Conservation (phyloP, 1,284 basidiomycete species). For the Coniferiporia sulphurascens region DNA sequence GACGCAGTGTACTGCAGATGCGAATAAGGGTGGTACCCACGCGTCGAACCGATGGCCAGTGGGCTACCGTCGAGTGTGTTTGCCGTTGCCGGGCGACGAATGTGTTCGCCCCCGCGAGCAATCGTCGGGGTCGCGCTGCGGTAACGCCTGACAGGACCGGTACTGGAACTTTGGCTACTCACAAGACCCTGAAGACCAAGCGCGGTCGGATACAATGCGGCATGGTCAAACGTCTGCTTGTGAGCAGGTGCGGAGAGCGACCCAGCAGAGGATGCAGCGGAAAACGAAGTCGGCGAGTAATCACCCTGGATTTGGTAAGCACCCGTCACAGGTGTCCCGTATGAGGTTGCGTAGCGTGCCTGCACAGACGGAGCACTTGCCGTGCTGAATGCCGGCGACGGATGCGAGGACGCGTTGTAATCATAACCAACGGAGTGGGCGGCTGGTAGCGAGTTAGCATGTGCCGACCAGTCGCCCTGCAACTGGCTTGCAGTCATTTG, state of each 20-base stretch:
- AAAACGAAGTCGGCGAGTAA: constrained; percentile 27
- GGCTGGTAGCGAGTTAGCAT: constrained; percentile 15
- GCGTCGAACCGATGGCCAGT: constrained; percentile 24
- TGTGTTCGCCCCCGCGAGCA: constrained; percentile 42
- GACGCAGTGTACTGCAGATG: constrained; percentile 3
- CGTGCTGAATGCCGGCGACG: constrained; percentile 37
- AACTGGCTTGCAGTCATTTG: constrained; percentile 6
- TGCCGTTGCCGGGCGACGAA: constrained; percentile 47
- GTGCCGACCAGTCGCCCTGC: constrained; percentile 9
- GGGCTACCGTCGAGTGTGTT: constrained; percentile 27
- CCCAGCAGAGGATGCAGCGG: constrained; percentile 31
- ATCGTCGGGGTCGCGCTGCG: constrained; percentile 70
- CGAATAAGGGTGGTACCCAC: constrained; percentile 57
- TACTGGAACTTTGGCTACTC: constrained; percentile 20
- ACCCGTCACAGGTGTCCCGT: constrained; percentile 9
- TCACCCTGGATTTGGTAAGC: constrained; percentile 16
- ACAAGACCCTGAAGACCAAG: constrained; percentile 25
- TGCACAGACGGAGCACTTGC: constrained; percentile 25
- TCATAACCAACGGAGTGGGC: constrained; percentile 17
- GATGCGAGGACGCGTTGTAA: constrained; percentile 22
- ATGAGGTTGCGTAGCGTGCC: constrained; percentile 16
- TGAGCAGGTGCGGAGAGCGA: constrained; percentile 65
- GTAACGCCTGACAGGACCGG: constrained; percentile 62
- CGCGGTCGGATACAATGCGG: constrained; percentile 41
- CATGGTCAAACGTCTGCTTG: constrained; percentile 60